Percentiles rank a stretch among this genome's conserved stretches.
phyloP scores from a whole-genome alignment of 2,329 filamentous ascomycete genomes.

The Rhynchosporium secalis region DNA sequence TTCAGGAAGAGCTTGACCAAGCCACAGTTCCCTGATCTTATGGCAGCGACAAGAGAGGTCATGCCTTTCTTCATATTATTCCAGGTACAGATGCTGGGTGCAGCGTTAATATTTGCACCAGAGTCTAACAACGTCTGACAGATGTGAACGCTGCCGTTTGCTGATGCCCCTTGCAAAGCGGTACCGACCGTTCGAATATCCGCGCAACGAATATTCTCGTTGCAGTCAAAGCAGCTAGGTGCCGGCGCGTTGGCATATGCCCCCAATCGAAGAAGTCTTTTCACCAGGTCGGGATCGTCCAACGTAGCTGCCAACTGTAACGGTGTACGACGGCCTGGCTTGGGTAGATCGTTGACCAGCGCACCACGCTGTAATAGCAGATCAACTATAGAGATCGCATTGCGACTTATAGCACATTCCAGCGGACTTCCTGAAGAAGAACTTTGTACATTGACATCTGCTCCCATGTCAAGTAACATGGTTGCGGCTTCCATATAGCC shows the following conservation, averaged over 20 bases:
- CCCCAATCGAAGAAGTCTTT: constrained; percentile 1
- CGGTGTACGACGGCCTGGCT: neutral
- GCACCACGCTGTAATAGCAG: too few relatives aligned
- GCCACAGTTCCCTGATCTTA: neutral
- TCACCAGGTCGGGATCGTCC: neutral
- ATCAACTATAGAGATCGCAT: too few relatives aligned
- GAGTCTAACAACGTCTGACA: constrained; percentile 4
- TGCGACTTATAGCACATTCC: too few relatives aligned
- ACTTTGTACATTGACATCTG: too few relatives aligned
- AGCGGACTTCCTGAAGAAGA: too few relatives aligned
- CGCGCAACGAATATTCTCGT: too few relatives aligned
- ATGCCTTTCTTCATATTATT: neutral
- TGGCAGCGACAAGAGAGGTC: neutral
- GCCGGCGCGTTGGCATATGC: constrained; percentile 10
- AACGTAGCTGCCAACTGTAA: constrained; percentile 9
- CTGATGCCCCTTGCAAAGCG: neutral
- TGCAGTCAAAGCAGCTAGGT: neutral
- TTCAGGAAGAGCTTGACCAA: neutral
- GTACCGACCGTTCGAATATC: neutral
- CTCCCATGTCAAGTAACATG: too few relatives aligned
- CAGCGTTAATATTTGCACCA: constrained; percentile 14
- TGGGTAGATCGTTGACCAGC: too few relatives aligned
- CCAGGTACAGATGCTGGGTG: neutral
- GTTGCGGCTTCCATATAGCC: too few relatives aligned
- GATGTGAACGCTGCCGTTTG: neutral